Conservation (phyloP, 176 grass and related monocot genomes). For the Rhynchospora breviuscula region DNA sequence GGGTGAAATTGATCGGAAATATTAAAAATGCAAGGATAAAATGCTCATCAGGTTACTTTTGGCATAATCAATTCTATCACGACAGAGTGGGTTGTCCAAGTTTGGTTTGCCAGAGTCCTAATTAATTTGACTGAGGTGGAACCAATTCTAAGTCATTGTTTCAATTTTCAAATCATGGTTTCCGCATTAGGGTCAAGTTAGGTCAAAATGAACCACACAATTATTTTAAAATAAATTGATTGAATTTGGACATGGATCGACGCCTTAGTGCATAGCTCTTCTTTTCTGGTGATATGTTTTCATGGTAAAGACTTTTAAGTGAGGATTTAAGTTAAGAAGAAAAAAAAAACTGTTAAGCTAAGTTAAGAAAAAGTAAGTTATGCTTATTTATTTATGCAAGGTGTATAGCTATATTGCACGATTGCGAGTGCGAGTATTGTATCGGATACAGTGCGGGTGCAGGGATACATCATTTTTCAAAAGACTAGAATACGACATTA, state of each 20-base stretch:
- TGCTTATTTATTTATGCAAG: too few relatives aligned
- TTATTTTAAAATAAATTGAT: background rate
- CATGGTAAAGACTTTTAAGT: too few relatives aligned
- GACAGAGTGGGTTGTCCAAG: background rate
- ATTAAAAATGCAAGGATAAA: background rate
- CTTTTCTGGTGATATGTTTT: too few relatives aligned
- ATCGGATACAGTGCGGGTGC: too few relatives aligned
- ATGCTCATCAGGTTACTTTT: background rate
- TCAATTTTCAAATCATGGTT: slow-evolving; percentile 10
- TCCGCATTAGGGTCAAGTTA: background rate
- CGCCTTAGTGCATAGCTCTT: background rate
- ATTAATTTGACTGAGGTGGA: slow-evolving; percentile 17
- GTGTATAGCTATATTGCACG: too few relatives aligned
- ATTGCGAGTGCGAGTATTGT: too few relatives aligned
- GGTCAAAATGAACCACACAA: slow-evolving; percentile 2
- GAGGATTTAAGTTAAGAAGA: too few relatives aligned
- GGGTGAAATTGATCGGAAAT: background rate
- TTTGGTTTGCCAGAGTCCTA: background rate
- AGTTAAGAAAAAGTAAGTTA: too few relatives aligned
- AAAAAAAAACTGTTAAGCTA: too few relatives aligned
- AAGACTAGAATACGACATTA: too few relatives aligned
- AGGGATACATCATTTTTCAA: too few relatives aligned
- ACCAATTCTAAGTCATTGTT: background rate
- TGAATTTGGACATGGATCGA: background rate
- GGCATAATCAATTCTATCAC: background rate